Percentiles rank a stretch among this genome's conserved stretches.
Conservation (phyloP, 106 monocot species). For the Dactylorhiza incarnata region DNA sequence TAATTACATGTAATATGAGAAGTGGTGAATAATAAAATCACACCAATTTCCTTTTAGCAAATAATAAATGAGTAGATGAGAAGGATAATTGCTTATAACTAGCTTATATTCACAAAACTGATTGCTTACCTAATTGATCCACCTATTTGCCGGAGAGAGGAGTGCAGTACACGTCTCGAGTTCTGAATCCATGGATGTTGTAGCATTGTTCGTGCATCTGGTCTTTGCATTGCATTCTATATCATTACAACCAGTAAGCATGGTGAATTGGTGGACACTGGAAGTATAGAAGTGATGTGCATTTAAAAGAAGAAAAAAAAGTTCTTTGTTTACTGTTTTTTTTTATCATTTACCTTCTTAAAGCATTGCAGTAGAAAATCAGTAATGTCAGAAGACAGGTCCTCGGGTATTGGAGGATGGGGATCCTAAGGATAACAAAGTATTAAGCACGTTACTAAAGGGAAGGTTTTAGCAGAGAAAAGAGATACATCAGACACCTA, state of each 20-base stretch:
- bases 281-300: neutral
- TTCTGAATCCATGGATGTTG: constrained; percentile 91
- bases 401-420: constrained; percentile 91
- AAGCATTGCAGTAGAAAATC: constrained; percentile 97
- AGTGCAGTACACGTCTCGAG: constrained; percentile 71
- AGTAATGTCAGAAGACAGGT: constrained; percentile 75
- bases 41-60: neutral
- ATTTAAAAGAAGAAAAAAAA: neutral
- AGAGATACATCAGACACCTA: neutral
- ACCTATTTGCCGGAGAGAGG: constrained; percentile 57
- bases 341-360: constrained; percentile 49
- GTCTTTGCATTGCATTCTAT: constrained; percentile 98
- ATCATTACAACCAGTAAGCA: constrained; percentile 7
- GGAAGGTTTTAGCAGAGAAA: neutral
- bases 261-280: neutral
- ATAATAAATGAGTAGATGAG: neutral
- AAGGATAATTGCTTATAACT: neutral
- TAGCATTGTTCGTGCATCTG: constrained; percentile 91
- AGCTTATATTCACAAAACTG: neutral
- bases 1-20: neutral
- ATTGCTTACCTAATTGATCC: constrained; percentile 48
- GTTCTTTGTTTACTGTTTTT: neutral
- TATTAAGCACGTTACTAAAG: neutral
- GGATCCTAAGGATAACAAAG: constrained; percentile 51
- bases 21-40: neutral